These are phyloP conservation scores for Hypoxylon rubiginosum DNA, from an alignment of 2,329 filamentous ascomycete genomes.

Conservation along the genomic window DNA sequence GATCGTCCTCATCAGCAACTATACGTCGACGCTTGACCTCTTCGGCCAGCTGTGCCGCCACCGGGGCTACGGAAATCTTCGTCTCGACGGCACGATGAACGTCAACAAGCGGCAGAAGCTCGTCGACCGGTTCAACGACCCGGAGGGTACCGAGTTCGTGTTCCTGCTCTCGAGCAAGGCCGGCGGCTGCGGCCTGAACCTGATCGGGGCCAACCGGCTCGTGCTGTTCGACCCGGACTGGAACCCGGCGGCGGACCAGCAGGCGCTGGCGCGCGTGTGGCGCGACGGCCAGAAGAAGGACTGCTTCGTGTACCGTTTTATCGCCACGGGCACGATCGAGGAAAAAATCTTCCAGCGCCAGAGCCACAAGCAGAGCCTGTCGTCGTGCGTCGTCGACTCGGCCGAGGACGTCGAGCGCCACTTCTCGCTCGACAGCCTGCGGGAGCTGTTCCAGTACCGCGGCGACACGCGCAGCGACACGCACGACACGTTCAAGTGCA, in stretches of 20 bases:
- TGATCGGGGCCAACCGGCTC: constrained; percentile 83
- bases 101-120: constrained; percentile 97
- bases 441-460: constrained; percentile 95
- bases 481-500: constrained; percentile 99
- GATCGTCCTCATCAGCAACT: constrained; percentile 98
- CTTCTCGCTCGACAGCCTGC: constrained; percentile 89
- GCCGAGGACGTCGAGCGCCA: constrained; percentile 98
- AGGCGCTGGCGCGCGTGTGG: constrained; percentile 97
- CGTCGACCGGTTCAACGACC: constrained; percentile 97
- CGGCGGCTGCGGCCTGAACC: constrained; percentile 89
- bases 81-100: constrained; percentile 97
- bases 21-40: constrained; percentile 94
- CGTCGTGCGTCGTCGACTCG: constrained; percentile 95
- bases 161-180: constrained; percentile 98
- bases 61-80: constrained; percentile 85
- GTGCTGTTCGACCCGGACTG: constrained; percentile 97
- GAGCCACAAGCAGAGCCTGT: constrained; percentile 96
- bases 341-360: constrained; percentile 99
- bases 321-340: constrained; percentile 96
- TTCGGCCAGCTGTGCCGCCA: constrained; percentile 92
- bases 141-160: constrained; percentile 88
- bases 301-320: constrained; percentile 99
- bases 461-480: constrained; percentile 89
- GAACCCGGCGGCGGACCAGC: constrained; percentile 98
- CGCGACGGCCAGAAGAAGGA: constrained; percentile 99